Conservation (phyloP, 2,329 filamentous ascomycete genomes). For the Fusarium sp. region DNA sequence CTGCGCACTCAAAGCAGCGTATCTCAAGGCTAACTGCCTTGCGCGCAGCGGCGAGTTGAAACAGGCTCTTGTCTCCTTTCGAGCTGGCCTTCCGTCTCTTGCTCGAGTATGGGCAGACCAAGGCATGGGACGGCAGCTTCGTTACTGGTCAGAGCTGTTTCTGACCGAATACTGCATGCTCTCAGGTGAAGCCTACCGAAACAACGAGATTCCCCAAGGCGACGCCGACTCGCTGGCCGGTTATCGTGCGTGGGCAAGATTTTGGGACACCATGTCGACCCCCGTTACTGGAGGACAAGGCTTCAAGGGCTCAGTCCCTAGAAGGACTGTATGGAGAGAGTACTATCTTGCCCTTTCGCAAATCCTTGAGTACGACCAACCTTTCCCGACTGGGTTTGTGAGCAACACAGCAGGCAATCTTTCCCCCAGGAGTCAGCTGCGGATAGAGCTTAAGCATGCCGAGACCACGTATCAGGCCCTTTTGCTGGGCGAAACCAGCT, state of each 20-base stretch:
- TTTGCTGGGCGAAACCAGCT: conserved; percentile 81
- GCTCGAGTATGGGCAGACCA: conserved; percentile 64
- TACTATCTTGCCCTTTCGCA: conserved; percentile 85
- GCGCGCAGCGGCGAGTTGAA: conserved; percentile 62
- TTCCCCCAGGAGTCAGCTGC: conserved; percentile 73
- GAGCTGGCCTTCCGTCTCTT: conserved; percentile 74
- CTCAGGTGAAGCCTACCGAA: conserved; percentile 70
- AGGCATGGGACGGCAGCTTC: conserved; percentile 72
- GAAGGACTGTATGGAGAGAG: conserved; percentile 82
- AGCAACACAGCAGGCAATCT: conserved; percentile 59
- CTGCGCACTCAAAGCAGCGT: conserved; percentile 82
- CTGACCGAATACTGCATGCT: conserved; percentile 81
- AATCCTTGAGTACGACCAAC: conserved; percentile 76
- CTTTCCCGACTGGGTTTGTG: conserved; percentile 67
- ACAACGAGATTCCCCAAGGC: conserved; percentile 63
- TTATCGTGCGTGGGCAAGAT: conserved; percentile 77
- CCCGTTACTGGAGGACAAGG: conserved; percentile 67
- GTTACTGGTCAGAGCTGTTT: conserved; percentile 83
- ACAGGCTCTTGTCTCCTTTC: conserved; percentile 76
- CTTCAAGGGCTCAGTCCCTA: conserved; percentile 70
- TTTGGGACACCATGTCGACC: conserved; percentile 70
- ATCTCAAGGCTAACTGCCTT: conserved; percentile 77
- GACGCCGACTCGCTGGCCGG: conserved; percentile 68
- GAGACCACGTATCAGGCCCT: conserved; percentile 84
- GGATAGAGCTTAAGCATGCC: conserved; percentile 81